Base-by-base conservation (phyloP, 2,329 filamentous ascomycete genomes). In the Atkinsonella hypoxylon region DNA sequence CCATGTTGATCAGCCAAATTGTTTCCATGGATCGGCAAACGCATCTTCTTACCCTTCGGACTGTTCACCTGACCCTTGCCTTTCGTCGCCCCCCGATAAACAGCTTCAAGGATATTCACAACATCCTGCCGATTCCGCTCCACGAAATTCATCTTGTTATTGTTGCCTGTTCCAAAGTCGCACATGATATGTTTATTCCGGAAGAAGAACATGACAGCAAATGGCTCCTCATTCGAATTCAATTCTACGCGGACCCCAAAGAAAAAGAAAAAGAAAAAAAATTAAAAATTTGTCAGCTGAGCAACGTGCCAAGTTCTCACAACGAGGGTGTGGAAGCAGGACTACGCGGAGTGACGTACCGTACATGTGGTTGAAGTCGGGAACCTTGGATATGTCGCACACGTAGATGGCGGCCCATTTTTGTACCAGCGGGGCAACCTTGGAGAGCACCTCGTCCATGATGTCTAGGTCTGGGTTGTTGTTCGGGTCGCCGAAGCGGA, bases 181-280 rank as follows among this genome's bases (percentile, higher is more conserved):
- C 87, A 89, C 87, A 94, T 95, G 82, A 97, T 97, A 70, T 96
- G 89, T 68, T 98, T 98, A 67, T 98, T 98, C 55, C 91, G 82
- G 75, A 90, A 95, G 77, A 95, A 95, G 75, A 76, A 95, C 87
- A 96, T 96, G 68, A 97, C 83, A 3, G 93, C 95, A 71, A 90
- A 88, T 0, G 89, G 83, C 64, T 98, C 87, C 18, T 54, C 53
- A 36, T 48, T 54, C 18, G 53, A 47, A 15, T 52, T 54, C 13
- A 54, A 22, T 46, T 54, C 53, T 54, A 26, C 5, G 7, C 26
- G 4, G 26, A 39, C 3, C 36, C 15, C 18, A 17, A 26, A 26
- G 8, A 26, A 26, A 8, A 8, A 8, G 8, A 22, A 22, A 22
- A 22, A 22, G 8, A 34, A 34, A 34, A 13, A 13, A 10, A 34